Base-by-base conservation (phyloP, 169 alveolate genomes). In the Perkinsus chesapeaki region DNA sequence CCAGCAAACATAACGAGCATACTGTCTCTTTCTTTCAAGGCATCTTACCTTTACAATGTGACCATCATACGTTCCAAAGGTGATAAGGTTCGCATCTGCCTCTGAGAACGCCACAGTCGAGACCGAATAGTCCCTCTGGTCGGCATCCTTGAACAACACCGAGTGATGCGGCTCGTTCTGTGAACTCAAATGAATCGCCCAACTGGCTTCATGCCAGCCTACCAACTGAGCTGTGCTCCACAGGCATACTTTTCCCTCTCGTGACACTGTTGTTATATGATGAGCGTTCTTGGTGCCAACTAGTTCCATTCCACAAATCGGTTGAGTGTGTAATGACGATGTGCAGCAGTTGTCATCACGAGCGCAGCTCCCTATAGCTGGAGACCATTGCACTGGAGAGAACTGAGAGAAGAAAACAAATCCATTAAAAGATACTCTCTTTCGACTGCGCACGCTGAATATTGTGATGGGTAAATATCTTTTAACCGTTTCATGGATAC, bases 151-250 rank as follows among this genome's bases (percentile, higher is more conserved):
- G 3, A 60, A 34, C 12, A 60, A 34, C 36, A 60, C 82, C 82
- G 82, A 60, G 23, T 60, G 82, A 60, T 60, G 82, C 37, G 82
- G 82, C 82, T 60, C 82, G 82, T 34, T 60, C 82, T 60, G 23
- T 27, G 82, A 60, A 60, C n/a, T n/a, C 0, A 60, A 47, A 47
- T 19, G 19, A 9, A 47, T 47, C 27, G 19, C 9, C 27, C 72
- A 19, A 19, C 27, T 47, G 27, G 27, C 9, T 19, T 47, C 72
- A 47, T 47, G 27, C 9, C 72, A 9, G 72, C n/a, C 82, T 60
- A 60, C 82, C 82, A 60, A 34, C 82, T 60, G 82, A 60, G 82
- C 82, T 34, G 82, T 60, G 82, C 82, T 60, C 82, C 82, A 60
- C 82, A 60, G 23, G 23, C 82, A 60, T 7, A 60, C 82, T 34